phyloP scores from a whole-genome alignment of 345 rosid genomes.

The Hibiscus trionum region DNA sequence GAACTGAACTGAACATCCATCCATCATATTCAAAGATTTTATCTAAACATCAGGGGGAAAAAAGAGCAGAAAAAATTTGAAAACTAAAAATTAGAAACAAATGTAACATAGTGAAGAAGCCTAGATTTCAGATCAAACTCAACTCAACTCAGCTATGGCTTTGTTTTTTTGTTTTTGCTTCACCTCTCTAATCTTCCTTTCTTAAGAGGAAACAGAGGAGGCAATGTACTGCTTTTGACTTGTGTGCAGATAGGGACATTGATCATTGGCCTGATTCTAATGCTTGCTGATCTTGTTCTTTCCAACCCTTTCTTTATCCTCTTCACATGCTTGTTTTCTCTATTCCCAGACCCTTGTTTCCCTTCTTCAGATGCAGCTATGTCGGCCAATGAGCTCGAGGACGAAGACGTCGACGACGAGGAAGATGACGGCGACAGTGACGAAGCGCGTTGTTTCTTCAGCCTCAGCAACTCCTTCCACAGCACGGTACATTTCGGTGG shows the following conservation, averaged over 20 bases:
- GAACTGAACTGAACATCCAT: neutral
- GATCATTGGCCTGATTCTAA: constrained; percentile 62
- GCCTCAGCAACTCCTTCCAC: constrained; percentile 84
- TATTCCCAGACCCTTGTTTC: constrained; percentile 22
- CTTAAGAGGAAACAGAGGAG: constrained; percentile 53
- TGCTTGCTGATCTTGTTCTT: constrained; percentile 56
- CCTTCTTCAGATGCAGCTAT: constrained; percentile 23
- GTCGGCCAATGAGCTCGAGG: constrained; percentile 38
- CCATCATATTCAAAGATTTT: constrained; percentile 21
- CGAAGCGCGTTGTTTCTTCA: constrained; percentile 70
- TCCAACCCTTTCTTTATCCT: constrained; percentile 59
- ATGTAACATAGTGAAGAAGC: constrained; percentile 12
- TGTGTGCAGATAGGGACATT: constrained; percentile 60
- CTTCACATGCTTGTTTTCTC: constrained; percentile 43
- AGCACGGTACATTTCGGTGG: constrained; percentile 42
- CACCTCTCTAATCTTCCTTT: constrained; percentile 51
- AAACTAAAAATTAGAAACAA: constrained; percentile 8
- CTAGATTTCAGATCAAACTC: constrained; percentile 5
- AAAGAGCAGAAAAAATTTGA: constrained; percentile 15
- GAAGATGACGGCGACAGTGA: constrained; percentile 23
- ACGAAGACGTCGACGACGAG: constrained; percentile 50
- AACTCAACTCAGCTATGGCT: neutral
- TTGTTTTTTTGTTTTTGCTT: neutral
- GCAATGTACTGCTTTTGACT: constrained; percentile 35
- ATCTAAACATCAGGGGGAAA: constrained; percentile 6